Conservation (phyloP, 805 yeast species). For the Candida taoyuanica region DNA sequence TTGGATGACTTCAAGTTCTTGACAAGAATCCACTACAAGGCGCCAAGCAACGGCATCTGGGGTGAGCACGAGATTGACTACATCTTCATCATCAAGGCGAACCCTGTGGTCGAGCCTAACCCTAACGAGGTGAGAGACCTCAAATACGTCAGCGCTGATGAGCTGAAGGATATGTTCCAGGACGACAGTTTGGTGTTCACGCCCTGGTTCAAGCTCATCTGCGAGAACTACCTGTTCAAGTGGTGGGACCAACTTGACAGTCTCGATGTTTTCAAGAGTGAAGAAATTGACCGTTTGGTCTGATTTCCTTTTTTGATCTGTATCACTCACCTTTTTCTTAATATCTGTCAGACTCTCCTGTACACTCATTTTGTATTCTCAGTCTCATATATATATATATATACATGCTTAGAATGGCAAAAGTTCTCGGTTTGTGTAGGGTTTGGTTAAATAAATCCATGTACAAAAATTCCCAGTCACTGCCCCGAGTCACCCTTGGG, state of each 20-base stretch:
- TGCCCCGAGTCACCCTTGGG: not conserved
- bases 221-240: conserved; percentile 81
- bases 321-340: not conserved
- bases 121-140: conserved; percentile 83
- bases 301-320: conserved; percentile 4
- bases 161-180: conserved; percentile 71
- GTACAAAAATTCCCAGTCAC: too few relatives aligned
- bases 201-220: conserved; percentile 97
- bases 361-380: not conserved
- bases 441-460: too few relatives aligned
- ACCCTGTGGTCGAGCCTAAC: conserved; percentile 49
- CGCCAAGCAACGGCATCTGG: conserved; percentile 81
- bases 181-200: conserved; percentile 72
- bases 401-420: too few relatives aligned
- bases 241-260: conserved; percentile 87
- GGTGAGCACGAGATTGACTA: conserved; percentile 98
- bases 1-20: conserved; percentile 69
- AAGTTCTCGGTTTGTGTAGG: too few relatives aligned
- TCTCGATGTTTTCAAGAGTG: conserved; percentile 45
- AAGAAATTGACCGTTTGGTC: conserved; percentile 28
- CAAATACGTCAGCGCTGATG: conserved; percentile 64
- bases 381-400: too few relatives aligned
- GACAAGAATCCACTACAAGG: conserved; percentile 92
- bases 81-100: conserved; percentile 69
- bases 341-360: not conserved